These are phyloP conservation scores for Lactarius trivialis DNA, from an alignment of 768 basidiomycete genomes.

Conservation along the genomic window DNA sequence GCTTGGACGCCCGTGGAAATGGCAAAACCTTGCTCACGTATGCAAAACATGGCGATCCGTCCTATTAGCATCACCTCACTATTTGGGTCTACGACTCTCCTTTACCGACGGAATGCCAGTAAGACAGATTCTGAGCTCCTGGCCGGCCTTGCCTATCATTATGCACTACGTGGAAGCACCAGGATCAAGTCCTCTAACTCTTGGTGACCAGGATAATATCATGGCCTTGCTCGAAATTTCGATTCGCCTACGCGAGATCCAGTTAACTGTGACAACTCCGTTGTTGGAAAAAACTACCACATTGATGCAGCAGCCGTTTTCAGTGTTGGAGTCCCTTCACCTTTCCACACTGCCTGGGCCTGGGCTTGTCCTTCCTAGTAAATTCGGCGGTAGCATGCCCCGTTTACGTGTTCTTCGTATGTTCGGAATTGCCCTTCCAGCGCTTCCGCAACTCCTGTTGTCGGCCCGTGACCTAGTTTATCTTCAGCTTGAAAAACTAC, in stretches of 20 bases:
- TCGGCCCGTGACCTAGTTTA: neutral
- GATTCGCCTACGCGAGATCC: neutral
- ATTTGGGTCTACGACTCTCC: neutral
- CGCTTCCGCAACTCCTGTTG: neutral
- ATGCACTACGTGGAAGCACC: neutral
- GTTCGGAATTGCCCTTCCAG: neutral
- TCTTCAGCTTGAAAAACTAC: conserved; percentile 5
- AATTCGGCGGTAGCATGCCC: neutral
- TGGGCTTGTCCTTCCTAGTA: neutral
- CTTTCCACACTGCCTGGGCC: neutral
- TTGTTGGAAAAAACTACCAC: neutral
- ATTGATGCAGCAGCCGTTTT: neutral
- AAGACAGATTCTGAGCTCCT: neutral
- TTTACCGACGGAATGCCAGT: conserved; percentile 7
- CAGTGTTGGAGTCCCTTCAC: neutral
- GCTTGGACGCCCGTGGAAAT: conserved; percentile 8
- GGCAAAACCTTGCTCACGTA: conserved; percentile 3
- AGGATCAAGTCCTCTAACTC: neutral
- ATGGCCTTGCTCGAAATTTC: neutral
- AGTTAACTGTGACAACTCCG: neutral
- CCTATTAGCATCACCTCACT: neutral
- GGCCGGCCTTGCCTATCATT: conserved; percentile 6
- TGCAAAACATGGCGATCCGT: neutral
- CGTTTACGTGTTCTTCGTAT: neutral
- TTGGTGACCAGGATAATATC: neutral